Percentiles rank a stretch among this genome's conserved stretches.
phyloP scores from a whole-genome alignment of 805 yeast genomes.

The Spathaspora passalidarum region DNA sequence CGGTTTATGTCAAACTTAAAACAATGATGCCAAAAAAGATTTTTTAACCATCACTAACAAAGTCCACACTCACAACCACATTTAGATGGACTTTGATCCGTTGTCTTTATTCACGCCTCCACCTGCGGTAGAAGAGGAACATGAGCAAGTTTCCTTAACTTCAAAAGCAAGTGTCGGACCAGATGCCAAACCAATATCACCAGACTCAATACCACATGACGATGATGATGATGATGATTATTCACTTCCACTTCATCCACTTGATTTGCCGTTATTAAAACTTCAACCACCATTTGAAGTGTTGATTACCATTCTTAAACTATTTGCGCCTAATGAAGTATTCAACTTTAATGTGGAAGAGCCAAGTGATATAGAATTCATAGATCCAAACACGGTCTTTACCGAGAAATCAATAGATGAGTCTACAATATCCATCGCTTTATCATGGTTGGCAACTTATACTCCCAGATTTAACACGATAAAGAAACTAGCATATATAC shows the following conservation, averaged over 20 bases:
- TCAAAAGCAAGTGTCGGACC: not conserved
- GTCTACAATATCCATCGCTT: slow-evolving; percentile 20
- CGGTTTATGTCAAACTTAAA: not conserved
- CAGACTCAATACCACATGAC: not conserved
- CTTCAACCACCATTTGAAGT: slow-evolving; percentile 46
- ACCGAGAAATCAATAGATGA: slow-evolving; percentile 28
- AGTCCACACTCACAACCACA: too few species aligned
- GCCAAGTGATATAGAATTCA: slow-evolving; percentile 5
- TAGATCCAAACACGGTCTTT: slow-evolving; percentile 21
- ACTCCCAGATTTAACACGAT: slow-evolving; percentile 31
- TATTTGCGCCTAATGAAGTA: slow-evolving; percentile 48
- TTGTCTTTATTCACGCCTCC: slow-evolving; percentile 36
- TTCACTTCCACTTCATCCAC: slow-evolving; percentile 42
- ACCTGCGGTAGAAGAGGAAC: slow-evolving; percentile 5
- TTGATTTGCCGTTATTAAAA: slow-evolving; percentile 58
- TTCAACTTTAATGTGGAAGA: slow-evolving; percentile 42
- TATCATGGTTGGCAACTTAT: slow-evolving; percentile 43
- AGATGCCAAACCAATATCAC: not conserved
- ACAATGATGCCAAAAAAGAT: not conserved
- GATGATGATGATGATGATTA: slow-evolving; percentile 18
- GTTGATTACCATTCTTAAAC: slow-evolving; percentile 41
- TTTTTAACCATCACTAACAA: too few species aligned
- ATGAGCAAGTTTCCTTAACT: not conserved
- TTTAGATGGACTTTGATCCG: slow-evolving; percentile 42
- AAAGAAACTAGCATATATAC: slow-evolving; percentile 20